Evolutionary conservation across 2,329 filamentous ascomycete species (phyloP).

Genomic region (Ceratocystiopsis sp.): DNA sequence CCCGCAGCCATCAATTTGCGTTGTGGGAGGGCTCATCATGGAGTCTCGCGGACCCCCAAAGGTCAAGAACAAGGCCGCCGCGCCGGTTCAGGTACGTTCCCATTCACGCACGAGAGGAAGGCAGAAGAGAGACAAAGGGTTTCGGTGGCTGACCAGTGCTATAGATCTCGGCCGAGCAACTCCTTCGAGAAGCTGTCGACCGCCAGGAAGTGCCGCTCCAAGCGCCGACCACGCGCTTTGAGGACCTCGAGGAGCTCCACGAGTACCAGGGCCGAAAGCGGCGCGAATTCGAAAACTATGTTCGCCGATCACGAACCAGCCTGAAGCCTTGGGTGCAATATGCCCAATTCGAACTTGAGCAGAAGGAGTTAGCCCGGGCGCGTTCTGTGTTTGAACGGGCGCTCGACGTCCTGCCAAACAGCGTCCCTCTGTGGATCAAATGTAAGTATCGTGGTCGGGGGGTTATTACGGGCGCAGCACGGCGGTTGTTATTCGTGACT

Average conservation of each 20-base stretch:
- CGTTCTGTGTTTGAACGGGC: constrained; percentile 89
- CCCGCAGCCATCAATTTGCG: too few species aligned
- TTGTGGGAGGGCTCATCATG: constrained; percentile 32
- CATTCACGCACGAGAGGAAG: constrained; percentile 20
- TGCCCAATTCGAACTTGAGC: constrained; percentile 91
- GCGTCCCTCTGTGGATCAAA: constrained; percentile 67
- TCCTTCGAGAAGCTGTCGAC: constrained; percentile 92
- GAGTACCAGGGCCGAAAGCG: constrained; percentile 93
- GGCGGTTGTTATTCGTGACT: constrained; percentile 37
- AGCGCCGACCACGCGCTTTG: constrained; percentile 85
- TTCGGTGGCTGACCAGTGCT: constrained; percentile 14
- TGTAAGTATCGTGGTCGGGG: neutral
- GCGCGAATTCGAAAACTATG: constrained; percentile 96
- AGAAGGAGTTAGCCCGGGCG: constrained; percentile 89
- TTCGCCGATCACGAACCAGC: constrained; percentile 81
- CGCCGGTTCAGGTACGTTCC: constrained; percentile 40
- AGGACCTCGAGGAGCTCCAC: constrained; percentile 92
- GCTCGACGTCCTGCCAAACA: constrained; percentile 78
- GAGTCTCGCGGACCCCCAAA: constrained; percentile 82
- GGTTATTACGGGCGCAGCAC: neutral
- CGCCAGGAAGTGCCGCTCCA: constrained; percentile 78
- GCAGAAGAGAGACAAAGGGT: too few species aligned
- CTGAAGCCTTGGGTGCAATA: constrained; percentile 99
- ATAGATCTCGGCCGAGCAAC: constrained; percentile 91
- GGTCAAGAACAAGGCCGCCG: constrained; percentile 97